A percentile compares a stretch with the other conserved stretches of the same genome.
phyloP scores from a whole-genome alignment of 768 basidiomycete genomes.

The Rickenella mellea region DNA sequence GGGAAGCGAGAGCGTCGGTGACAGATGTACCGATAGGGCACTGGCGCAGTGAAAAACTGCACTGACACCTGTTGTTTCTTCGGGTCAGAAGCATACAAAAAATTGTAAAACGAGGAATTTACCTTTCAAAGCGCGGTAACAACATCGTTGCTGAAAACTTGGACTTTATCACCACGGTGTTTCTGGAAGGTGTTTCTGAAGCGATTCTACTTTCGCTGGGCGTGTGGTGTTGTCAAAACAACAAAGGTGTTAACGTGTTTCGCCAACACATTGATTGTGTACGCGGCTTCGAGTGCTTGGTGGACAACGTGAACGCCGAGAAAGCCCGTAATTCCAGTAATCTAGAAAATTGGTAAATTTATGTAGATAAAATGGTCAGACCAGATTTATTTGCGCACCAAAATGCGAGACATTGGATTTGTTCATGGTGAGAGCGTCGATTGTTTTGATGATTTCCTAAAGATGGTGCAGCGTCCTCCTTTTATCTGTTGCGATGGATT shows the following conservation, averaged over 20 bases:
- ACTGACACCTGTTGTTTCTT: conserved; percentile 4
- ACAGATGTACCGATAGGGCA: conserved; percentile 5
- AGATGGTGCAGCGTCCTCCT: too few species aligned
- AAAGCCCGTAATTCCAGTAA: background rate
- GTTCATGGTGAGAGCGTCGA: too few species aligned
- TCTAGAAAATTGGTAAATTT: too few species aligned
- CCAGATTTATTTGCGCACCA: too few species aligned
- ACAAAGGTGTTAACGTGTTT: background rate
- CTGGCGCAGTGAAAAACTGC: conserved; percentile 11
- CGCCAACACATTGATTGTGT: background rate
- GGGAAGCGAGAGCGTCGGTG: conserved; percentile 9
- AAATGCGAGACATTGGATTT: too few species aligned
- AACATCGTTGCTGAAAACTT: background rate
- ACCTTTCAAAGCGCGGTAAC: conserved; percentile 12
- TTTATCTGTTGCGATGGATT: too few species aligned
- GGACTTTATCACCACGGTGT: background rate
- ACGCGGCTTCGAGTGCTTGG: background rate
- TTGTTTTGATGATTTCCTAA: too few species aligned
- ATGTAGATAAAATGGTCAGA: too few species aligned
- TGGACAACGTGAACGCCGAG: background rate
- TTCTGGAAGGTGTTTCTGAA: too few species aligned
- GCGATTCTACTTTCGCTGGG: background rate
- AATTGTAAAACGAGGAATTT: background rate
- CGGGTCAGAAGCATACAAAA: background rate
- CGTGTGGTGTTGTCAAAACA: background rate